A percentile compares a stretch with the other conserved stretches of the same genome.
phyloP scores from a whole-genome alignment of 257 asterid species.

The Primulina eburnea region DNA sequence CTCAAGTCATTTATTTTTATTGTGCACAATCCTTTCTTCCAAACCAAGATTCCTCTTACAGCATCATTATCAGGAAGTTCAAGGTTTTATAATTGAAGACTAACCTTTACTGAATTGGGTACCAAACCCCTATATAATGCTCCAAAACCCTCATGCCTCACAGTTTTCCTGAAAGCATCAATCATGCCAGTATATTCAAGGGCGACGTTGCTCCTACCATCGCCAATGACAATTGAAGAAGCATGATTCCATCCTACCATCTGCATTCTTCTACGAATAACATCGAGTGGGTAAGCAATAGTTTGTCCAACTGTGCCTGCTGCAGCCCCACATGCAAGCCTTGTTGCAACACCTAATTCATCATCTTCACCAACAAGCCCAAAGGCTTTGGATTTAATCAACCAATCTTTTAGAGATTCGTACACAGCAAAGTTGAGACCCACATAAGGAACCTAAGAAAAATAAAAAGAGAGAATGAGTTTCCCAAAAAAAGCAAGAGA shows the following conservation, averaged over 20 bases:
- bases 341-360: conserved; percentile 77
- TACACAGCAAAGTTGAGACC: conserved; percentile 98
- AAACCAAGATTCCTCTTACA: not conserved
- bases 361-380: conserved; percentile 64
- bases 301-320: conserved; percentile 99
- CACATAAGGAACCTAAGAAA: conserved; percentile 84
- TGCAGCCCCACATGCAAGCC: conserved; percentile 92
- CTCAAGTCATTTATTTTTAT: not conserved
- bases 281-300: conserved; percentile 96
- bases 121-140: conserved; percentile 97
- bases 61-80: not conserved
- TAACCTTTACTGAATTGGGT: conserved; percentile 96
- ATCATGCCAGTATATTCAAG: conserved; percentile 87
- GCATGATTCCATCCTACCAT: conserved; percentile 98
- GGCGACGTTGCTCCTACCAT: conserved; percentile 64
- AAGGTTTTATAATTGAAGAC: conserved; percentile 22
- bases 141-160: conserved; percentile 75
- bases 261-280: conserved; percentile 96
- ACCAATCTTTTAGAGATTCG: conserved; percentile 90
- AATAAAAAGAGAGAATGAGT: conserved; percentile 18
- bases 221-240: conserved; percentile 73
- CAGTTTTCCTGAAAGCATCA: conserved; percentile 94
- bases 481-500: conserved; percentile 15
- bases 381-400: conserved; percentile 59
- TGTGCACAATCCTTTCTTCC: not conserved